Evolutionary conservation across 306 rosid genomes (phyloP).

Genomic region (Trifolium subterraneum): DNA sequence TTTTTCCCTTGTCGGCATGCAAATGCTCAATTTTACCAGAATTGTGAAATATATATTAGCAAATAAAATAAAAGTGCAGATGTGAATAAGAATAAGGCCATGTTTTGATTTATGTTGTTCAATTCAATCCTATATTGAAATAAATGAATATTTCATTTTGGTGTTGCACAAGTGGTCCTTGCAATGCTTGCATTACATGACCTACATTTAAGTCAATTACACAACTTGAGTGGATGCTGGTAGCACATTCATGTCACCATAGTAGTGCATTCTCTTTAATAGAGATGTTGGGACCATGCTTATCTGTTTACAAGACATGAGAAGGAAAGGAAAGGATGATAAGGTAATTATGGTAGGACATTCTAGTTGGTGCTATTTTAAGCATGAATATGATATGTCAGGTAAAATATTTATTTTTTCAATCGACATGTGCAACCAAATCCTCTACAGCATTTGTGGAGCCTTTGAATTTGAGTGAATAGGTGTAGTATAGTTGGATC

Average conservation of each 20-base stretch:
- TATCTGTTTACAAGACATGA: background rate
- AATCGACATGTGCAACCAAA: background rate
- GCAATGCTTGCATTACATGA: background rate
- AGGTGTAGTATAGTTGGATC: too few species aligned
- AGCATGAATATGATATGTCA: background rate
- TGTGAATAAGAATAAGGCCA: conserved; percentile 29
- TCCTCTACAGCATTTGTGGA: background rate
- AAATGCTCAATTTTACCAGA: conserved; percentile 34
- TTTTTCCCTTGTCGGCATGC: conserved; percentile 25
- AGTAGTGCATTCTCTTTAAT: background rate
- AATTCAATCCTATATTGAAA: background rate
- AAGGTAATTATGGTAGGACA: background rate
- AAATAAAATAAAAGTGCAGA: conserved; percentile 18
- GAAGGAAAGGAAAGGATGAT: background rate
- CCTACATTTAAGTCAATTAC: background rate
- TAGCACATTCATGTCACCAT: background rate
- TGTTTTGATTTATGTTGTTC: conserved; percentile 6
- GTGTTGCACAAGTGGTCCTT: background rate
- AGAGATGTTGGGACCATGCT: background rate
- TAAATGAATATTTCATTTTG: background rate
- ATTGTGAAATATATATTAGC: conserved; percentile 29
- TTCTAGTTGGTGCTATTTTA: background rate
- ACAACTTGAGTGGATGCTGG: background rate
- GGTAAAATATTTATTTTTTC: background rate
- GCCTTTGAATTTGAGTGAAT: background rate